Conservation (phyloP, 2,329 filamentous ascomycete species). For the Cytospora piceicola region DNA sequence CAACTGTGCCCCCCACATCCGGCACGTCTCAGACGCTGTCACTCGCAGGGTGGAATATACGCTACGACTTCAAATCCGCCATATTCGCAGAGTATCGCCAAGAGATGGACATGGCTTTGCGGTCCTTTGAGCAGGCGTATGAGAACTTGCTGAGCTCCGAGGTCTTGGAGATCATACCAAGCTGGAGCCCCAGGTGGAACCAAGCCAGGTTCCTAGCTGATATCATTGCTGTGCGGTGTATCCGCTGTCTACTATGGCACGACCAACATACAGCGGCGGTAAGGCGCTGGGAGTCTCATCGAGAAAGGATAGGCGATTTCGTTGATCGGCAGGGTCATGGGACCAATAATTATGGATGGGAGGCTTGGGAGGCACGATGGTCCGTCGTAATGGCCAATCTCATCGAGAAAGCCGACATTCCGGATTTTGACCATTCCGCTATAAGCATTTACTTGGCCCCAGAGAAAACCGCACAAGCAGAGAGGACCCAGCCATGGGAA, state of each 20-base stretch:
- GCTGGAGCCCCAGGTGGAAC: conserved; percentile 89
- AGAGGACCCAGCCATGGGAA: conserved; percentile 66
- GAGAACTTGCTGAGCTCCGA: conserved; percentile 81
- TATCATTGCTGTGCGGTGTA: conserved; percentile 74
- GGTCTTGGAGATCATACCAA: conserved; percentile 84
- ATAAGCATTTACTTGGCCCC: conserved; percentile 55
- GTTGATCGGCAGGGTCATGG: conserved; percentile 84
- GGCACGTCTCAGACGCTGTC: conserved; percentile 88
- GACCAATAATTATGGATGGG: conserved; percentile 88
- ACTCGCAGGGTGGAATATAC: conserved; percentile 84
- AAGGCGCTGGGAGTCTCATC: conserved; percentile 79
- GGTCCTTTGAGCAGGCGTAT: conserved; percentile 86
- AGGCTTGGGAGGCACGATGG: conserved; percentile 87
- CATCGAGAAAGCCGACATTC: conserved; percentile 57
- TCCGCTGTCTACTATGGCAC: conserved; percentile 82
- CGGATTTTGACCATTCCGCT: conserved; percentile 51
- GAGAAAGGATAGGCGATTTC: conserved; percentile 73
- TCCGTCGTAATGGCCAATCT: conserved; percentile 64
- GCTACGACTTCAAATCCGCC: conserved; percentile 93
- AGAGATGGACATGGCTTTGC: conserved; percentile 84
- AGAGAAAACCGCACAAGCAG: conserved; percentile 62
- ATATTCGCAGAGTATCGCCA: conserved; percentile 91
- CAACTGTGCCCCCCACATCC: conserved; percentile 79
- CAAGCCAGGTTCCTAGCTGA: conserved; percentile 90
- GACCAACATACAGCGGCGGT: conserved; percentile 79